Evolutionary conservation across 164 flowering plant species (phyloP).

Genomic region (Litsea cubeba): DNA sequence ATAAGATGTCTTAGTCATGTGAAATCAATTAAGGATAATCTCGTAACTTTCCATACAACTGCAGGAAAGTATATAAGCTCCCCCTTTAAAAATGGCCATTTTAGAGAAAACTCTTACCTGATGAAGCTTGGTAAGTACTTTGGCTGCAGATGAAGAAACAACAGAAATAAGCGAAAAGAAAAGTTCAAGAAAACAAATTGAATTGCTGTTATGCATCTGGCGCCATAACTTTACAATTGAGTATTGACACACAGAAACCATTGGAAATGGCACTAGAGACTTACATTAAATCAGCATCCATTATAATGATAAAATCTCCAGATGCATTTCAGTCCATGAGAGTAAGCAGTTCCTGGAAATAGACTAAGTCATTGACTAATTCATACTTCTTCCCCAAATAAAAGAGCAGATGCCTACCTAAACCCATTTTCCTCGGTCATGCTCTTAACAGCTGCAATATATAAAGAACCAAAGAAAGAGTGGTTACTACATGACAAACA

Average conservation of each 20-base stretch:
- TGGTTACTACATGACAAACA: too few relatives aligned
- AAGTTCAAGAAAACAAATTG: conserved; percentile 4
- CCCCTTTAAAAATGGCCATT: not conserved
- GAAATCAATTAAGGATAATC: too few relatives aligned
- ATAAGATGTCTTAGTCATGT: too few relatives aligned
- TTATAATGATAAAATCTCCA: conserved; percentile 87
- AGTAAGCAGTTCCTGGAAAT: conserved; percentile 82
- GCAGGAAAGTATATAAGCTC: too few relatives aligned
- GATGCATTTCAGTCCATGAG: conserved; percentile 91
- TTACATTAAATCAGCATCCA: conserved; percentile 99
- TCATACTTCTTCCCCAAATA: not conserved
- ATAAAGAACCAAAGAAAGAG: conserved; percentile 1
- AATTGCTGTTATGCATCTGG: not conserved
- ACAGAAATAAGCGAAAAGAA: conserved; percentile 10
- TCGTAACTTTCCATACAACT: too few relatives aligned
- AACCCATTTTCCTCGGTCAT: conserved; percentile 88
- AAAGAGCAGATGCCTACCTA: conserved; percentile 45
- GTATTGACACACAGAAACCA: not conserved
- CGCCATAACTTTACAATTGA: not conserved
- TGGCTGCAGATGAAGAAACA: conserved; percentile 58
- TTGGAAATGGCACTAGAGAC: conserved; percentile 16
- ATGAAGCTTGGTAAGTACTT: conserved; percentile 94
- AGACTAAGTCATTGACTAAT: conserved; percentile 8
- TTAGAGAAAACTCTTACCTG: conserved; percentile 45
- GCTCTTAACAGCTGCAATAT: conserved; percentile 74